A percentile compares a stretch with the other conserved stretches of the same genome.
These are phyloP conservation scores for Moesziomyces aphidis DNA, from an alignment of 1,284 basidiomycete genomes.

Conservation along the genomic window DNA sequence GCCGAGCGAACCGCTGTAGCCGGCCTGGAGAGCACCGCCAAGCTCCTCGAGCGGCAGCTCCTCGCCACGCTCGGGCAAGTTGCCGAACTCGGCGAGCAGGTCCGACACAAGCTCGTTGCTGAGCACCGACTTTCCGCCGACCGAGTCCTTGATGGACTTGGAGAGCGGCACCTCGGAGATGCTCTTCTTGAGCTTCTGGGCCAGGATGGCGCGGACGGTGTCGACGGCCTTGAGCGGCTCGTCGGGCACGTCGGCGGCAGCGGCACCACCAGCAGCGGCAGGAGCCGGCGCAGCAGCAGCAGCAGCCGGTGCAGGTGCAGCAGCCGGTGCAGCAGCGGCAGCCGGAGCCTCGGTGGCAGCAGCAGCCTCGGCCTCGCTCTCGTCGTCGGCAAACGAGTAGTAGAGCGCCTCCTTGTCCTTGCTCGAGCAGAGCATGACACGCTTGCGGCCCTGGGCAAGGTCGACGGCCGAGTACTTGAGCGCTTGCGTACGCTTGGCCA, in stretches of 20 bases:
- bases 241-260: constrained; percentile 80
- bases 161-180: constrained; percentile 87
- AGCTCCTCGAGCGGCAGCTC: constrained; percentile 91
- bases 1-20: constrained; percentile 87
- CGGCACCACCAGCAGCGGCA: constrained; percentile 71
- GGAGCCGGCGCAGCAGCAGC: constrained; percentile 72
- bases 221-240: constrained; percentile 92
- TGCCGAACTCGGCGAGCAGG: constrained; percentile 74
- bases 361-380: constrained; percentile 68
- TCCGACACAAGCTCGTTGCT: constrained; percentile 95
- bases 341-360: constrained; percentile 70
- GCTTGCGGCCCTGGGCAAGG: constrained; percentile 82
- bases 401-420: constrained; percentile 98
- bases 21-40: constrained; percentile 83
- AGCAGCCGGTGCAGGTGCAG: constrained; percentile 70
- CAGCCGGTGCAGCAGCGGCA: constrained; percentile 62
- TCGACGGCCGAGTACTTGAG: constrained; percentile 94
- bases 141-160: constrained; percentile 97
- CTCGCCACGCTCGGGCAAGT: constrained; percentile 90
- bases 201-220: constrained; percentile 87
- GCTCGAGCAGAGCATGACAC: constrained; percentile 89
- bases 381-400: constrained; percentile 95
- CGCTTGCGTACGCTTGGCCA: constrained; percentile 94
- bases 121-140: constrained; percentile 96
- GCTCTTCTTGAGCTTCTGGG: constrained; percentile 97